A percentile compares a stretch with the other conserved stretches of the same genome.
Conservation (phyloP, 495 filamentous ascomycete species). For the Daldinia childiae region DNA sequence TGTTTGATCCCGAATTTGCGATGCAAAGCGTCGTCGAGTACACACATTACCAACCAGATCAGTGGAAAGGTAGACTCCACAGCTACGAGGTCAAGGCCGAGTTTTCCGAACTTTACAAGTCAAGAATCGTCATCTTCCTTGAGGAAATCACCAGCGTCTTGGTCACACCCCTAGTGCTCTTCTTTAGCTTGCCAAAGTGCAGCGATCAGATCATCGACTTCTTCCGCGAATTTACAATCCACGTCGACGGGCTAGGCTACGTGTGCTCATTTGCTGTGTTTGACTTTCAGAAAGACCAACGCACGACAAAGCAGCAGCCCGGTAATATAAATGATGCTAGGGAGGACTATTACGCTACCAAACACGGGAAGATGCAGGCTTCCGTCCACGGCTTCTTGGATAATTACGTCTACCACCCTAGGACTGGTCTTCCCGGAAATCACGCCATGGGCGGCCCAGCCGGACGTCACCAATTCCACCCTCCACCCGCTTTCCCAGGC, state of each 20-base stretch:
- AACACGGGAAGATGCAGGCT: constrained; percentile 96
- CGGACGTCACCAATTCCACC: constrained; percentile 72
- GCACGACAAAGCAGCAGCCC: constrained; percentile 58
- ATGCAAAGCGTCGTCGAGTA: constrained; percentile 87
- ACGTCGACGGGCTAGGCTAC: constrained; percentile 94
- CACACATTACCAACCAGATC: constrained; percentile 86
- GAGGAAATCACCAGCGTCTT: constrained; percentile 93
- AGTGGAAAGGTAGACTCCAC: constrained; percentile 89
- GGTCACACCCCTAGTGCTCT: constrained; percentile 88
- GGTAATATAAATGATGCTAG: constrained; percentile 67
- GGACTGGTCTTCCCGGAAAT: constrained; percentile 58
- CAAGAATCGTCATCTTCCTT: constrained; percentile 88
- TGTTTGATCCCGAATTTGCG: constrained; percentile 92
- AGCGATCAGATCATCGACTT: constrained; percentile 96
- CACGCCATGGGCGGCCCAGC: constrained; percentile 56
- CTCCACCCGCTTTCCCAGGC: constrained; percentile 80
- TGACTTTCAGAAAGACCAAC: constrained; percentile 86
- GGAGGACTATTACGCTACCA: constrained; percentile 92
- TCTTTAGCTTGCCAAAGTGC: constrained; percentile 86
- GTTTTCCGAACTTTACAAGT: constrained; percentile 86
- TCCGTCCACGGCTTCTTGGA: constrained; percentile 94
- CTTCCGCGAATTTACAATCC: constrained; percentile 95
- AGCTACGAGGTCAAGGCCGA: constrained; percentile 85
- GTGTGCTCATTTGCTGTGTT: constrained; percentile 99
- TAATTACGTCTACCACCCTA: constrained; percentile 79